Evolutionary conservation across 2,329 filamentous ascomycete species (phyloP).

Genomic region (Cephalotrichum gorgonifer): DNA sequence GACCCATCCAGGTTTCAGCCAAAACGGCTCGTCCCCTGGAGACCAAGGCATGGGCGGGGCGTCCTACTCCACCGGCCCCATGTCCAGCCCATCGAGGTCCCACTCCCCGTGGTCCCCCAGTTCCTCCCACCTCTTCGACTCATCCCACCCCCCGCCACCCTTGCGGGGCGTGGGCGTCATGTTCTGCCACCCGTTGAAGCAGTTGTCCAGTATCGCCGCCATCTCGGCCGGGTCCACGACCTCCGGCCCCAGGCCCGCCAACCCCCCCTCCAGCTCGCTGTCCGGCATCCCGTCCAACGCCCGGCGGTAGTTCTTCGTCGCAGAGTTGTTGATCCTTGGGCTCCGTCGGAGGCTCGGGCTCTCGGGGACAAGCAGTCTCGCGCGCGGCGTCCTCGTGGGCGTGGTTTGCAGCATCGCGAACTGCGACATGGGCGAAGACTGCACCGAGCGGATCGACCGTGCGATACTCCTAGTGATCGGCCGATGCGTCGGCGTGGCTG

Average conservation of each 20-base stretch:
- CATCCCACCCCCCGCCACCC: neutral
- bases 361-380: conserved; percentile 13
- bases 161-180: neutral
- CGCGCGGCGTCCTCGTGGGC: conserved; percentile 33
- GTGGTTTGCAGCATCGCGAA: conserved; percentile 33
- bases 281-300: neutral
- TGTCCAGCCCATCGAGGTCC: neutral
- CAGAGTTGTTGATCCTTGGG: conserved; percentile 20
- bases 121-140: too few relatives aligned
- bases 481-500: conserved; percentile 46
- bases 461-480: conserved; percentile 52
- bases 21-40: too few relatives aligned
- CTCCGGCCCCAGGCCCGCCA: neutral
- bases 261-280: neutral
- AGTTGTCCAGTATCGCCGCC: conserved; percentile 3
- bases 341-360: conserved; percentile 30
- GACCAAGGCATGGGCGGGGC: too few relatives aligned
- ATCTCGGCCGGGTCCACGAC: conserved; percentile 2
- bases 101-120: neutral
- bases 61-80: neutral
- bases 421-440: conserved; percentile 34
- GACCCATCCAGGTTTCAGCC: too few relatives aligned
- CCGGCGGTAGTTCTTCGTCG: neutral
- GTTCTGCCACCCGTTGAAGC: neutral
- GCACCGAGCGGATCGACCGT: conserved; percentile 39